These are phyloP conservation scores for Hyaloscypha bicolor DNA, from an alignment of 495 filamentous ascomycete genomes.

Conservation along the genomic window DNA sequence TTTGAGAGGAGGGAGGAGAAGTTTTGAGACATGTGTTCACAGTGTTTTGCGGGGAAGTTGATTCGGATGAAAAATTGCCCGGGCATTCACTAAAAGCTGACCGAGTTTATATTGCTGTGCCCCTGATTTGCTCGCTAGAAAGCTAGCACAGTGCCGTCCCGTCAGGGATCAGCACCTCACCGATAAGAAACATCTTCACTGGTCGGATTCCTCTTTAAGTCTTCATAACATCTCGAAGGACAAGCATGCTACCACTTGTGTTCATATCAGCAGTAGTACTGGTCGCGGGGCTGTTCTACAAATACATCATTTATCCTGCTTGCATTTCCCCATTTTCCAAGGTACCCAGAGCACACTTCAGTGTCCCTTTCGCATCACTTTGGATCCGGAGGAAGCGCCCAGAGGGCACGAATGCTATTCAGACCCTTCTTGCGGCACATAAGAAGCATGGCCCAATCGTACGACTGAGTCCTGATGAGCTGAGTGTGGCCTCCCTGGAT, in stretches of 20 bases:
- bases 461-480: slow-evolving; percentile 40
- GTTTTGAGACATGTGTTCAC: too few species aligned
- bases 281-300: background rate
- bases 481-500: slow-evolving; percentile 18
- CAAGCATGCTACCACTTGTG: background rate
- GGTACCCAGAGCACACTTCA: slow-evolving; percentile 66
- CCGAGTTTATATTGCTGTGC: too few species aligned
- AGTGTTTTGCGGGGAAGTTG: too few species aligned
- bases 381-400: slow-evolving; percentile 43
- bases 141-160: too few species aligned
- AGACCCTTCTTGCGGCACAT: slow-evolving; percentile 55
- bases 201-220: background rate
- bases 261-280: background rate
- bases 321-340: background rate
- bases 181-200: too few species aligned
- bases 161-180: too few species aligned
- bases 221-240: background rate
- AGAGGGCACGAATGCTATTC: background rate
- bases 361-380: slow-evolving; percentile 54
- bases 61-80: too few species aligned
- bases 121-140: too few species aligned
- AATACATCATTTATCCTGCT: background rate
- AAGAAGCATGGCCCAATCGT: slow-evolving; percentile 58
- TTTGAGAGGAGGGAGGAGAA: too few species aligned
- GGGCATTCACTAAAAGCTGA: too few species aligned